Base-by-base conservation (phyloP, 1,139 yeast species). In the Diutina catenulata region DNA sequence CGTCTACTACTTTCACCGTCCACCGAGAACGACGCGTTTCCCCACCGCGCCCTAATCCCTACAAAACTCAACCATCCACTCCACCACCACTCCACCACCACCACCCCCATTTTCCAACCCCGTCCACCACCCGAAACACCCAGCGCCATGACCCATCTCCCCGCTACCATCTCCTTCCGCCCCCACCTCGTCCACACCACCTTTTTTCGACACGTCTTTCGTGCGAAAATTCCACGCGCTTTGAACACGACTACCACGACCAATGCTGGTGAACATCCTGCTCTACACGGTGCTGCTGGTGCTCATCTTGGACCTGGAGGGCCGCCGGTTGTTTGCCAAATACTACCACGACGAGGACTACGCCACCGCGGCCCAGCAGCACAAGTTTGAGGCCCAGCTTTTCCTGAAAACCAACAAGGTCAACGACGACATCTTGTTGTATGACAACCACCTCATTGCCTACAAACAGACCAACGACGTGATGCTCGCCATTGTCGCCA, bases 391-490 rank as follows among this genome's bases (percentile, higher is more conserved):
- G 59, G 64, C 73, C 49, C 68, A 74, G 5, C 60, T 91, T 29
- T 80, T 80, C 51, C 57, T 64, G 40, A 91, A 88, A 58, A 79
- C 94, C 26, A 74, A 74, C 57, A 84, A 87, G 53, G 79, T 79
- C 48, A 76, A 81, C 51, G 76, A 82, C 40, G 97, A 88, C 51
- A 76, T 91, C 41, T 62, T 86, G 47, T 67, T 91, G 38, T 82
- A 76, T 53, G 95, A 86, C 50, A 76, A 77, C 52, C 81, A 78
- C 47, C 68, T 86, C 45, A 75, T 86, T 35, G 79, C 84, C 15
- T 91, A 87, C 62, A 88, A 84, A 58, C 94, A 87, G 56, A 70
- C 80, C 35, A 95, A 91, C 55, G 76, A 82, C 42, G 62, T 80
- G 37, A 59, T 88, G 36, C 76, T 82, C 51, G 59, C 87, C 26